Evolutionary conservation across 768 basidiomycete species (phyloP).

Genomic region (Botryobasidium botryosum): DNA sequence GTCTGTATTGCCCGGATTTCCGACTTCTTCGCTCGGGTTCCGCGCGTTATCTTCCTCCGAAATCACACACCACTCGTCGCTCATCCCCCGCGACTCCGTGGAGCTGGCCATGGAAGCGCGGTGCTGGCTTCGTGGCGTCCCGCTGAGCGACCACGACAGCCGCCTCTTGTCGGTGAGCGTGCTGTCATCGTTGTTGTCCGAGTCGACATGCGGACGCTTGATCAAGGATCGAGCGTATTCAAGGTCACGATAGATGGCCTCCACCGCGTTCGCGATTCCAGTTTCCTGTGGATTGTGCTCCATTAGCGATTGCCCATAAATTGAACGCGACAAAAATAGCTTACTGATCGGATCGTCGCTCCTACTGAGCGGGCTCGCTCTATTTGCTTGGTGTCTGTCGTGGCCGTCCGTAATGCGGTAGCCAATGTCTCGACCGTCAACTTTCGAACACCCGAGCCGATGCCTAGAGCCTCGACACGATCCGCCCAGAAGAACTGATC

Average conservation of each 20-base stretch:
- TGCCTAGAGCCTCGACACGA: slow-evolving; percentile 88
- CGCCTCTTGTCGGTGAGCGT: slow-evolving; percentile 8
- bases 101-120: slow-evolving; percentile 34
- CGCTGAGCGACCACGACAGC: not conserved
- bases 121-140: not conserved
- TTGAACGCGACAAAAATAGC: slow-evolving; percentile 13
- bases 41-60: slow-evolving; percentile 28
- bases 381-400: slow-evolving; percentile 79
- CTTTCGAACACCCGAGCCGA: slow-evolving; percentile 78
- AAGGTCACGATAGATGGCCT: slow-evolving; percentile 89
- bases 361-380: slow-evolving; percentile 70
- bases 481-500: slow-evolving; percentile 98
- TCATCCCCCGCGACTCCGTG: slow-evolving; percentile 29
- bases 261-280: slow-evolving; percentile 85
- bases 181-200: slow-evolving; percentile 24
- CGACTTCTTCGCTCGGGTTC: too few relatives aligned
- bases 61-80: slow-evolving; percentile 57
- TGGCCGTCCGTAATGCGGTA: slow-evolving; percentile 64
- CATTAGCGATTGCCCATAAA: not conserved
- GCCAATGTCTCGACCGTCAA: slow-evolving; percentile 62
- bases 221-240: slow-evolving; percentile 85
- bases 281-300: slow-evolving; percentile 45
- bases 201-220: slow-evolving; percentile 37
- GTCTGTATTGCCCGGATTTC: too few relatives aligned
- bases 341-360: slow-evolving; percentile 68